Evolutionary conservation across 2,329 filamentous ascomycete genomes (phyloP).

Genomic region (Septoria linicola): DNA sequence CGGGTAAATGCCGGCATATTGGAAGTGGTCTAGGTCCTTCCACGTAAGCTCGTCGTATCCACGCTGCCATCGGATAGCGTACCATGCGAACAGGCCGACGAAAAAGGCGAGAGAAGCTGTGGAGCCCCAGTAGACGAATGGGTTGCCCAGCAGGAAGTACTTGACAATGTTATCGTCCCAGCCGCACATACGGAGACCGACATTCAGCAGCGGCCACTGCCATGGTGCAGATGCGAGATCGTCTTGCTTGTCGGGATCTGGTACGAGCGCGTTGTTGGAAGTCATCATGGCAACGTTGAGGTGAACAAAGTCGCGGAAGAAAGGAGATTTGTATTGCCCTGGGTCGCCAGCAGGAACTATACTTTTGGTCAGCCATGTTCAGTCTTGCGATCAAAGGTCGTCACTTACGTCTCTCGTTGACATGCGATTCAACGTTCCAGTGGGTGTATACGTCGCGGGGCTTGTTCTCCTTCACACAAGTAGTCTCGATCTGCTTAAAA

Average conservation of each 20-base stretch:
- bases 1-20: constrained; percentile 90
- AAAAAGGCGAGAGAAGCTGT: constrained; percentile 76
- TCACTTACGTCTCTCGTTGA: constrained; percentile 83
- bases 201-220: constrained; percentile 96
- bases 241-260: constrained; percentile 98
- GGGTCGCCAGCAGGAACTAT: constrained; percentile 84
- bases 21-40: constrained; percentile 85
- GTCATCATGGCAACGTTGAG: constrained; percentile 99
- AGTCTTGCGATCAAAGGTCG: background rate
- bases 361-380: constrained; percentile 36
- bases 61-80: constrained; percentile 91
- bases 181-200: constrained; percentile 96
- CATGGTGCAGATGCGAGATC: constrained; percentile 95
- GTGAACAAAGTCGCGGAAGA: constrained; percentile 96
- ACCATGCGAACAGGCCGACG: constrained; percentile 73
- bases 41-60: constrained; percentile 81
- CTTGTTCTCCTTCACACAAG: constrained; percentile 90
- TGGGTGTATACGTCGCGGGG: constrained; percentile 92
- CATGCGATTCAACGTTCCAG: constrained; percentile 97
- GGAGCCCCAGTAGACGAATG: constrained; percentile 91
- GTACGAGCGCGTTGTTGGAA: constrained; percentile 96
- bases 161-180: constrained; percentile 96
- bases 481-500: constrained; percentile 99
- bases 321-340: constrained; percentile 91
- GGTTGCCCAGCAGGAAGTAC: constrained; percentile 97